Conservation (phyloP, 1,139 yeast genomes). For the Lodderomyces metapsilosis region DNA sequence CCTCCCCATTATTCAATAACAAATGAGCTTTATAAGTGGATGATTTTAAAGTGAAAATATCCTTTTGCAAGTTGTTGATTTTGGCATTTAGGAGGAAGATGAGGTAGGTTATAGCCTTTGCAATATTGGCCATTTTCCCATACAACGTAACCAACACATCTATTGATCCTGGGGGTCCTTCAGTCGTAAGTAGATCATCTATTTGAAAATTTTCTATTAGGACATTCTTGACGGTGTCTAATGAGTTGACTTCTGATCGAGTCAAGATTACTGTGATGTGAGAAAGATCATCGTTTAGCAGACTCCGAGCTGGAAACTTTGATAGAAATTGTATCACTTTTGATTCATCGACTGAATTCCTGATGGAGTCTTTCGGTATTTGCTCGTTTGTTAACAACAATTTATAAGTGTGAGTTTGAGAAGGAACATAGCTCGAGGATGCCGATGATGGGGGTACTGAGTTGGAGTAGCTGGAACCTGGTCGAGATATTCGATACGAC, state of each 20-base stretch:
- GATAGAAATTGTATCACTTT: slow-evolving; percentile 13
- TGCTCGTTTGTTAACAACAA: slow-evolving; percentile 4
- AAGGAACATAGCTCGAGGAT: slow-evolving; percentile 3
- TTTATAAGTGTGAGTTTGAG: background rate
- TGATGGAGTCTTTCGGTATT: background rate
- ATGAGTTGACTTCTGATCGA: slow-evolving; percentile 23
- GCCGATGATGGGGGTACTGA: background rate
- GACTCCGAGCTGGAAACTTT: slow-evolving; percentile 9
- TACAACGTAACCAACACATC: slow-evolving; percentile 29
- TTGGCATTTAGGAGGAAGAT: slow-evolving; percentile 23
- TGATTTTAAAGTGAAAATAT: slow-evolving; percentile 32
- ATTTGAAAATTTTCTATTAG: slow-evolving; percentile 1
- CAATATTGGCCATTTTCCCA: slow-evolving; percentile 23
- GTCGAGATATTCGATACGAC: background rate
- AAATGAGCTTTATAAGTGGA: slow-evolving; percentile 21
- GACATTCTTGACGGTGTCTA: slow-evolving; percentile 16
- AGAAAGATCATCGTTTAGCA: background rate
- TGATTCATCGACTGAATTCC: slow-evolving; percentile 6
- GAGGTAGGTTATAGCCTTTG: slow-evolving; percentile 23
- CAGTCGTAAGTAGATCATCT: background rate
- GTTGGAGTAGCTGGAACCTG: background rate
- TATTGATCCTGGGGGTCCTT: slow-evolving; percentile 20
- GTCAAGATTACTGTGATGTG: slow-evolving; percentile 21
- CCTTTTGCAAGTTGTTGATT: slow-evolving; percentile 24
- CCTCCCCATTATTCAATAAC: slow-evolving; percentile 6